phyloP scores from a whole-genome alignment of 106 monocot species.

The Acanthochlamys bracteata region DNA sequence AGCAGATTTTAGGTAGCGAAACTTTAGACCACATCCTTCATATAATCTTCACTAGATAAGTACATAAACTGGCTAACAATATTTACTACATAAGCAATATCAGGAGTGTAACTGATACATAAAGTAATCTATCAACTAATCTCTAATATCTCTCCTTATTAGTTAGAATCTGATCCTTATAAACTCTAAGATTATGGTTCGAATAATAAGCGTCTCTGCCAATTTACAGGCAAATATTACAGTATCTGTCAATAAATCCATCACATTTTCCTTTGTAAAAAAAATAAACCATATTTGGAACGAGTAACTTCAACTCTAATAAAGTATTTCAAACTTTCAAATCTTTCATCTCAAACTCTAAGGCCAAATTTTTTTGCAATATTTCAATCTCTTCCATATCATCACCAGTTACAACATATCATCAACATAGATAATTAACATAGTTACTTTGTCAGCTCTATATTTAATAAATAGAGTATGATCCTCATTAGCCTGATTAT shows the following conservation, averaged over 20 bases:
- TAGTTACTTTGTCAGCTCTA: too few relatives aligned
- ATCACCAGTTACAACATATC: too few relatives aligned
- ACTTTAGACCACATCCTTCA: neutral
- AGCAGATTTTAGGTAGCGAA: neutral
- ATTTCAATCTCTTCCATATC: too few relatives aligned
- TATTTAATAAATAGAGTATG: slow-evolving; percentile 11
- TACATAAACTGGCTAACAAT: too few relatives aligned
- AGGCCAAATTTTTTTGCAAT: too few relatives aligned
- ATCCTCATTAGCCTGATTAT: slow-evolving; percentile 1
- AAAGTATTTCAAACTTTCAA: neutral
- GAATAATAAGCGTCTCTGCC: neutral
- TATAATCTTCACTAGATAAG: too few relatives aligned
- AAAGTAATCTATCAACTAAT: neutral
- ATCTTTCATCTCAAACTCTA: slow-evolving; percentile 3
- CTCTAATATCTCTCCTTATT: neutral
- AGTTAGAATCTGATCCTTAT: neutral
- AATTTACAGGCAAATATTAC: neutral
- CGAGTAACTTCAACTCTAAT: slow-evolving; percentile 1
- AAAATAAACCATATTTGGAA: neutral
- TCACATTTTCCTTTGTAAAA: slow-evolving; percentile 5
- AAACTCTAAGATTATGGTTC: neutral
- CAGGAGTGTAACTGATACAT: neutral
- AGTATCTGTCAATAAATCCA: neutral
- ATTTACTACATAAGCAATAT: too few relatives aligned
- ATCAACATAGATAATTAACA: neutral